phyloP scores from a whole-genome alignment of 148 eudicot genomes.

The Cornus kousa region DNA sequence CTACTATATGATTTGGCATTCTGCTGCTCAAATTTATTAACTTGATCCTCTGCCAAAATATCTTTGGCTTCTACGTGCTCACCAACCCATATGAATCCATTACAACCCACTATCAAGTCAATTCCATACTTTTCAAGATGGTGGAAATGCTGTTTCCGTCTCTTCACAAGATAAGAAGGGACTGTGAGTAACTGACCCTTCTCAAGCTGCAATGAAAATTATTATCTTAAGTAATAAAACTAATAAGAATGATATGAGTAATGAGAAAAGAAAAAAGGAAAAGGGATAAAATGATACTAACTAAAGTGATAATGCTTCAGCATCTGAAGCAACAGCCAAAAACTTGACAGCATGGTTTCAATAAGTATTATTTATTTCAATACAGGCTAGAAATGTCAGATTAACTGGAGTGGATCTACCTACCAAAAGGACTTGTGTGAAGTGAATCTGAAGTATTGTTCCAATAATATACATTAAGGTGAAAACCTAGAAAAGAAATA shows the following conservation, averaged over 20 bases:
- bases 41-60: conserved; percentile 52
- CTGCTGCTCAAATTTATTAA: conserved; percentile 36
- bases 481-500: too few species aligned
- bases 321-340: neutral
- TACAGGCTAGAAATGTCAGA: neutral
- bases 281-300: neutral
- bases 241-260: neutral
- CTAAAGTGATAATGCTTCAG: too few species aligned
- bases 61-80: conserved; percentile 64
- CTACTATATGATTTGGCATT: conserved; percentile 13
- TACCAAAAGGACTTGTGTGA: too few species aligned
- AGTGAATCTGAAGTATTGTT: too few species aligned
- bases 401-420: too few species aligned
- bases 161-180: conserved; percentile 83
- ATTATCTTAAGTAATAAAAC: neutral
- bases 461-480: too few species aligned
- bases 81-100: conserved; percentile 94
- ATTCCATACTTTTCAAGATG: conserved; percentile 60
- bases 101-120: conserved; percentile 77
- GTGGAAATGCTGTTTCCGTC: conserved; percentile 86
- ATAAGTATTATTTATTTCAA: neutral
- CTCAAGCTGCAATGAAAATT: conserved; percentile 54
- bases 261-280: neutral
- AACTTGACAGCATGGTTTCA: neutral
- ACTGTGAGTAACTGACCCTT: conserved; percentile 69